A percentile compares a stretch with the other conserved stretches of the same genome.
Evolutionary conservation across 2,329 filamentous ascomycete genomes (phyloP).

Genomic region (Rhynchosporium secalis): DNA sequence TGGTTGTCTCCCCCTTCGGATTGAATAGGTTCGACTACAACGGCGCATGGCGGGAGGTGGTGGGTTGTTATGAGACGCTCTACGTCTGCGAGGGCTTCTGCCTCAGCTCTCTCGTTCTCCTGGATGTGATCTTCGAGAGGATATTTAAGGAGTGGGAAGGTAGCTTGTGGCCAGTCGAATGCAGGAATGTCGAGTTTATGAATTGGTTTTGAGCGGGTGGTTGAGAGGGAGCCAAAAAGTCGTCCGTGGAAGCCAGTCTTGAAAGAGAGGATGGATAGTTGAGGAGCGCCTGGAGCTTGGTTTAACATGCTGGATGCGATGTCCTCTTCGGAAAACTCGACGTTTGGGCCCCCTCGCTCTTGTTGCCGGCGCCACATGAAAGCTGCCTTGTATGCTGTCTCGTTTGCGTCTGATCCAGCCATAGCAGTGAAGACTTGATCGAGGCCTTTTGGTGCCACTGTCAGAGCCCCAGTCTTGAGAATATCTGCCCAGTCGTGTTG

Average conservation of each 20-base stretch:
- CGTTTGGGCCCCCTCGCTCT: conserved; percentile 64
- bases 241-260: conserved; percentile 78
- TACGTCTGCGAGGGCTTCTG: conserved; percentile 70
- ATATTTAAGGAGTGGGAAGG: conserved; percentile 76
- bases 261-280: conserved; percentile 78
- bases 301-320: conserved; percentile 69
- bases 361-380: conserved; percentile 79
- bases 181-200: conserved; percentile 88
- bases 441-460: conserved; percentile 71
- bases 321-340: conserved; percentile 71
- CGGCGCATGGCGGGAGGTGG: conserved; percentile 70
- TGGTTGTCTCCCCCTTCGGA: conserved; percentile 85
- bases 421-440: conserved; percentile 80
- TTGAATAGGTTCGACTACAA: conserved; percentile 79
- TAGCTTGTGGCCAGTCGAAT: conserved; percentile 84
- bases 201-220: conserved; percentile 78
- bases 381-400: conserved; percentile 82
- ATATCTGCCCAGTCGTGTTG: conserved; percentile 72
- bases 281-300: conserved; percentile 68
- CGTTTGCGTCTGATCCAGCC: conserved; percentile 80
- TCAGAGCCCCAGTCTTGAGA: conserved; percentile 69
- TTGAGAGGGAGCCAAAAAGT: conserved; percentile 75
- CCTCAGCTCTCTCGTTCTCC: conserved; percentile 71
- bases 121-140: conserved; percentile 68
- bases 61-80: conserved; percentile 67